A percentile compares a stretch with the other conserved stretches of the same genome.
phyloP scores from a whole-genome alignment of 2,329 filamentous ascomycete species.

The Neophaeococcomyces mojaviensis region DNA sequence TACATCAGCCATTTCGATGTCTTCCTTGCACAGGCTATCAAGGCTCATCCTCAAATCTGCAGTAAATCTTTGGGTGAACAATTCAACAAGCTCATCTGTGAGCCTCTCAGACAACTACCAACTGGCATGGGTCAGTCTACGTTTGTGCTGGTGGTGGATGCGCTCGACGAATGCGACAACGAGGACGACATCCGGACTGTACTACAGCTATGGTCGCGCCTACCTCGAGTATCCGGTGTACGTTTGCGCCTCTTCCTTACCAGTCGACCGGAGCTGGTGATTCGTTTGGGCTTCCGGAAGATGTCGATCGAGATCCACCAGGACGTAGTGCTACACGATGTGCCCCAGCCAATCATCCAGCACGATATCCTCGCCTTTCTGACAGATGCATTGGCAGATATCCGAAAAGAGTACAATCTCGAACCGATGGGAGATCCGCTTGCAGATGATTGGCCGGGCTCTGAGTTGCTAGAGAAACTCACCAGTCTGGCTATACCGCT shows the following conservation, averaged over 20 bases:
- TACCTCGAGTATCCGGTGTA: neutral
- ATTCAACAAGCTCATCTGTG: too few species aligned
- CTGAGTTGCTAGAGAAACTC: neutral
- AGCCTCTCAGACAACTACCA: too few species aligned
- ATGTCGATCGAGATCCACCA: neutral
- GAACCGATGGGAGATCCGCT: slow-evolving; percentile 11
- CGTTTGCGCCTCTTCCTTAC: neutral
- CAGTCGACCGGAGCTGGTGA: neutral
- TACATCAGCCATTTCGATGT: too few species aligned
- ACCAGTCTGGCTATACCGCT: too few species aligned
- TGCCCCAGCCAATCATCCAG: neutral
- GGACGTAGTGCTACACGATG: neutral
- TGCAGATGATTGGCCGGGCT: slow-evolving; percentile 31
- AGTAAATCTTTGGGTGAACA: too few species aligned
- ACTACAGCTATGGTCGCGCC: neutral
- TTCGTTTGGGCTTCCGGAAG: neutral
- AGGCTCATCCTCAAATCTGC: too few species aligned
- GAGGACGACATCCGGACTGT: neutral
- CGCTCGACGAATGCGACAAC: neutral
- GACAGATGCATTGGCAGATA: neutral
- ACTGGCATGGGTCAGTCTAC: too few species aligned
- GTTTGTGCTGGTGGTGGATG: slow-evolving; percentile 1
- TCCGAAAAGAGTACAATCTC: neutral
- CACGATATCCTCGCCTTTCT: slow-evolving; percentile 1
- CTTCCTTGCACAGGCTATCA: too few species aligned